Evolutionary conservation across 805 yeast species (phyloP).

Genomic region (Nakazawaea anatomiae): DNA sequence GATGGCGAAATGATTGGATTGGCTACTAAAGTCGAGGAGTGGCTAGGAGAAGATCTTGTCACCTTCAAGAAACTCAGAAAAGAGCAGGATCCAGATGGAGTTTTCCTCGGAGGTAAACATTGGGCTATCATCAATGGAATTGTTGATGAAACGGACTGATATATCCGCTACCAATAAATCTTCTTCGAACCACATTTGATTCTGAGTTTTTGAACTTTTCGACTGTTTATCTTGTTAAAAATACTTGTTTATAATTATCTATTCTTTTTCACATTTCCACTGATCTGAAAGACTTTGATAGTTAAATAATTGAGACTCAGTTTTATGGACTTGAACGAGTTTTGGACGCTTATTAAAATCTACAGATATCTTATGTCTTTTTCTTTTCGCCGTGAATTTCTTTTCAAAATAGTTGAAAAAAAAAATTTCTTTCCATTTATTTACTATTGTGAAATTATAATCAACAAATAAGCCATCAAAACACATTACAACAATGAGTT

Average conservation of each 20-base stretch:
- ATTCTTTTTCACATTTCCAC: too few relatives aligned
- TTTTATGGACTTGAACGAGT: too few relatives aligned
- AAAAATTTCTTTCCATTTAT: neutral
- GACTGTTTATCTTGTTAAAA: too few relatives aligned
- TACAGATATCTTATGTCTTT: too few relatives aligned
- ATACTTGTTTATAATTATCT: too few relatives aligned
- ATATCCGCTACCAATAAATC: neutral
- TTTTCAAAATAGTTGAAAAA: too few relatives aligned
- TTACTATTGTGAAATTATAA: neutral
- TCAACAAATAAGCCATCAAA: neutral
- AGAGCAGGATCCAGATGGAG: slow-evolving; percentile 73
- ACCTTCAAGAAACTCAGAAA: slow-evolving; percentile 59
- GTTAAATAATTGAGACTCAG: too few relatives aligned
- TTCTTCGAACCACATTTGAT: too few relatives aligned
- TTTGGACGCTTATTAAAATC: too few relatives aligned
- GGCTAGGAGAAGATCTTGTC: slow-evolving; percentile 73
- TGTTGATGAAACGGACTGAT: slow-evolving; percentile 23
- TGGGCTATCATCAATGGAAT: slow-evolving; percentile 86
- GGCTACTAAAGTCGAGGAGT: slow-evolving; percentile 56
- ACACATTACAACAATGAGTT: neutral
- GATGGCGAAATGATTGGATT: slow-evolving; percentile 81
- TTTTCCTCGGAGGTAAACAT: slow-evolving; percentile 67
- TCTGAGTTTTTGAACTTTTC: too few relatives aligned
- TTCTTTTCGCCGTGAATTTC: too few relatives aligned
- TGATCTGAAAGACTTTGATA: too few relatives aligned